Evolutionary conservation across 768 basidiomycete species (phyloP).

Genomic region (Tylopilus plumbeoviolaceoides): DNA sequence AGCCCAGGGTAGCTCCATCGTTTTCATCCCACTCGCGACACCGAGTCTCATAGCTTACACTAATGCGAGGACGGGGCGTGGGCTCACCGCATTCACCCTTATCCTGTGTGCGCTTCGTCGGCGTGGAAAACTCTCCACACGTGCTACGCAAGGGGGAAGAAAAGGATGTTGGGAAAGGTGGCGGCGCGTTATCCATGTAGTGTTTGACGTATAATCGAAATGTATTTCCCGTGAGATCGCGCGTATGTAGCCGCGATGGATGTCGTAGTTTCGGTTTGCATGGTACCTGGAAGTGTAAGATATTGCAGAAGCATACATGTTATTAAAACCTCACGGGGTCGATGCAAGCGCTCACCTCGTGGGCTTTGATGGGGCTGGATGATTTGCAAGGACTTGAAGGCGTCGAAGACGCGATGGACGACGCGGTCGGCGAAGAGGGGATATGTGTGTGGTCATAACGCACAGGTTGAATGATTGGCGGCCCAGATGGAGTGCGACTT

Average conservation of each 20-base stretch:
- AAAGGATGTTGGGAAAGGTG: neutral
- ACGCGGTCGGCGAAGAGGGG: conserved; percentile 20
- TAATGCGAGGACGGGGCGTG: conserved; percentile 7
- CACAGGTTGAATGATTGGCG: neutral
- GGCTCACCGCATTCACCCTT: conserved; percentile 8
- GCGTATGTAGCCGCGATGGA: conserved; percentile 62
- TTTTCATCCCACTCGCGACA: neutral
- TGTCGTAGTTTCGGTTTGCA: conserved; percentile 58
- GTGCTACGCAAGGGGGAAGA: conserved; percentile 3
- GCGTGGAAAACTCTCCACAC: conserved; percentile 14
- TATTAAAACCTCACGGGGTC: neutral
- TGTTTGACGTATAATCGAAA: conserved; percentile 77
- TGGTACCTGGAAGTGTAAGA: neutral
- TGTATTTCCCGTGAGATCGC: conserved; percentile 65
- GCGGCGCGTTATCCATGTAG: conserved; percentile 61
- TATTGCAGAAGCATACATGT: neutral
- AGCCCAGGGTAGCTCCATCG: conserved; percentile 36
- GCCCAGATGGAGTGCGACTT: neutral
- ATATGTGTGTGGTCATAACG: conserved; percentile 1
- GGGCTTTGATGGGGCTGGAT: conserved; percentile 20
- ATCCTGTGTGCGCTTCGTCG: conserved; percentile 32
- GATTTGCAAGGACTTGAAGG: conserved; percentile 28
- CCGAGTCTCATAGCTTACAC: neutral
- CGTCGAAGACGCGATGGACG: conserved; percentile 26
- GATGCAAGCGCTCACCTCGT: conserved; percentile 3